A percentile compares a stretch with the other conserved stretches of the same genome.
Evolutionary conservation across 2,329 filamentous ascomycete species (phyloP).

Genomic region (Trichoderma oligosporum): DNA sequence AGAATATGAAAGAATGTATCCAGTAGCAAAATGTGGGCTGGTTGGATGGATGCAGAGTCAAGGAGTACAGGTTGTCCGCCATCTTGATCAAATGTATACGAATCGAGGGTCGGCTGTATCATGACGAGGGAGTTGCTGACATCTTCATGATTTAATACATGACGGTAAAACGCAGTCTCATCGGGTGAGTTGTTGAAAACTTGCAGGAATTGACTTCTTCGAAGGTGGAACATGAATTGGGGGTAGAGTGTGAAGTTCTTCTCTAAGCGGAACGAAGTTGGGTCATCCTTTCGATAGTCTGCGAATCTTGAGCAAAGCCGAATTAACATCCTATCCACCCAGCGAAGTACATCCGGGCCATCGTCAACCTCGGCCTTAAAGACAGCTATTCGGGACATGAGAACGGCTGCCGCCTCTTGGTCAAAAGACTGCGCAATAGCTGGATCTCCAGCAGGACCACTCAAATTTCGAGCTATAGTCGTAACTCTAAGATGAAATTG

Average conservation of each 20-base stretch:
- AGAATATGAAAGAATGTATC: slow-evolving; percentile 99
- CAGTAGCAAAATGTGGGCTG: slow-evolving; percentile 86
- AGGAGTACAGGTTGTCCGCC: slow-evolving; percentile 89
- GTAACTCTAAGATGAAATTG: slow-evolving; percentile 96
- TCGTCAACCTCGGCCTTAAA: slow-evolving; percentile 99
- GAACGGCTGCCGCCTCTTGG: slow-evolving; percentile 92
- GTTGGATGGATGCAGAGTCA: slow-evolving; percentile 93
- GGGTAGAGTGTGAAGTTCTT: slow-evolving; percentile 99
- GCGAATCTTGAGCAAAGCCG: slow-evolving; percentile 93
- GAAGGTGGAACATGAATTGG: slow-evolving; percentile 99
- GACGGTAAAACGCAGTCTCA: slow-evolving; percentile 97
- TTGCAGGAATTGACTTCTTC: slow-evolving; percentile 94
- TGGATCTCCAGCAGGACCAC: slow-evolving; percentile 89
- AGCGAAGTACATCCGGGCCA: slow-evolving; percentile 93
- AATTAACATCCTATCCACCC: slow-evolving; percentile 99
- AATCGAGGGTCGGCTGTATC: slow-evolving; percentile 97
- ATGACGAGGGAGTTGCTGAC: slow-evolving; percentile 95
- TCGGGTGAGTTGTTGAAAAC: slow-evolving; percentile 99
- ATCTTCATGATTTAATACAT: slow-evolving; percentile 96
- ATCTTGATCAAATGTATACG: slow-evolving; percentile 95
- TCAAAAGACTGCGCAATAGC: slow-evolving; percentile 96
- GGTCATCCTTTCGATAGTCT: slow-evolving; percentile 96
- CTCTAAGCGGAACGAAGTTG: slow-evolving; percentile 91
- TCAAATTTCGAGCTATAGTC: slow-evolving; percentile 85
- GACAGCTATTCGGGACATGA: slow-evolving; percentile 98